These are phyloP conservation scores for Candida sanyaensis DNA, from an alignment of 1,139 yeast species.

Conservation along the genomic window DNA sequence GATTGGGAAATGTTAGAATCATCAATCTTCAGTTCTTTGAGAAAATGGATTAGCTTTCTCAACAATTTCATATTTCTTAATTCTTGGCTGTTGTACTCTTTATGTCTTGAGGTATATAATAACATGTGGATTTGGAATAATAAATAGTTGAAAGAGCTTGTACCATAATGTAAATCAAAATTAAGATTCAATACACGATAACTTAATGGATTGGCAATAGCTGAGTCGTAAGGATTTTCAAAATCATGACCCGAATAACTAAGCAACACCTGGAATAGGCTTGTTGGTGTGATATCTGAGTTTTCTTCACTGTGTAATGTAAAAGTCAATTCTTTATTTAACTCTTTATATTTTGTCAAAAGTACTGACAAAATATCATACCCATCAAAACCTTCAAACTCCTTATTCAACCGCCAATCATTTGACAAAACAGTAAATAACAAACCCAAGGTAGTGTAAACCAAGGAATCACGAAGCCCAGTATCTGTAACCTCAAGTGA, in stretches of 20 bases:
- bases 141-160: conserved; percentile 49
- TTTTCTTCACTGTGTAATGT: conserved; percentile 11
- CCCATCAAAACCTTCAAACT: conserved; percentile 46
- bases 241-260: conserved; percentile 28
- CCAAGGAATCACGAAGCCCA: conserved; percentile 20
- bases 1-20: conserved; percentile 15
- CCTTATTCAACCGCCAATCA: conserved; percentile 42
- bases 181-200: conserved; percentile 34
- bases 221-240: conserved; percentile 26
- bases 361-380: conserved; percentile 38
- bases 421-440: conserved; percentile 30
- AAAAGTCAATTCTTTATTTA: conserved; percentile 23
- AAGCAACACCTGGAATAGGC: conserved; percentile 24
- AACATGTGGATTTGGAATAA: conserved; percentile 59
- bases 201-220: conserved; percentile 30
- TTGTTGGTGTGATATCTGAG: conserved; percentile 6
- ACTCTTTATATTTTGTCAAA: conserved; percentile 29
- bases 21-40: conserved; percentile 33
- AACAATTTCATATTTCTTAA: conserved; percentile 55
- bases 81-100: conserved; percentile 49
- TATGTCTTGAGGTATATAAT: conserved; percentile 50
- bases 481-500: conserved; percentile 18
- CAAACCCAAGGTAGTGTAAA: conserved; percentile 25
- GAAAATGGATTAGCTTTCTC: conserved; percentile 53
- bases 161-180: conserved; percentile 36